Evolutionary conservation across 176 grass and related monocot genomes (phyloP), one percentile per base, ranked within the genome.

Genomic region (Elaeis guineensis): DNA sequence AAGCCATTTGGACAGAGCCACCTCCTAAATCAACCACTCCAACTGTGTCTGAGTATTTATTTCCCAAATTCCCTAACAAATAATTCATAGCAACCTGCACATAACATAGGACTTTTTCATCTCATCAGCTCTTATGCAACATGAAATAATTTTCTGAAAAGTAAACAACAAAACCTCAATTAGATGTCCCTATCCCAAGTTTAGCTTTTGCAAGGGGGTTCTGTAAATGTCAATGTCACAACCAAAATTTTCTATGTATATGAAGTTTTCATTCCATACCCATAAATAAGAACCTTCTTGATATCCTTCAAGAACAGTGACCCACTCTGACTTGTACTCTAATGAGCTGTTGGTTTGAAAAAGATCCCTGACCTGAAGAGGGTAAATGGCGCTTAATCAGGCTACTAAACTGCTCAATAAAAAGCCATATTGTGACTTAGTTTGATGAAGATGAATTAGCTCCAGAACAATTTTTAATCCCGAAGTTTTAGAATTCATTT

Each of bases 281-380:
- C 79, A 83, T 19, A 89, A 48, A 64, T 83, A 83, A 49, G 85
- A 83, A 12, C 80, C 80, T 77, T 89, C 76, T 44, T 80, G 76
- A 20, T 72, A 64, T 61, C 80, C 85, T 14, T 66, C 63, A 25
- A 83, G 52, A 66, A 89, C 55, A 49, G 49, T 60, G 17, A 89
- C 78, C 76, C 58, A 79, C 5, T 79, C 25, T 5, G 71, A 49
- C 0, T 83, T 67, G 24, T 71, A 83, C 30, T 61, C 19, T 25
- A 83, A 75, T 61, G 66, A 73, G 28, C 76, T 83, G 29, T 84
- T 60, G 3, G 61, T 65, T 16, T 60, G 77, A 54, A 89, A 71
- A 50, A 80, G 53, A 61, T 75, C 68, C 30, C 63, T 35, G 4
- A 83, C 68, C 76, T 89, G 20, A 4, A 50, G 16, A 19, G 22